Conservation (phyloP, 805 yeast species). For the Starmera amethionina region DNA sequence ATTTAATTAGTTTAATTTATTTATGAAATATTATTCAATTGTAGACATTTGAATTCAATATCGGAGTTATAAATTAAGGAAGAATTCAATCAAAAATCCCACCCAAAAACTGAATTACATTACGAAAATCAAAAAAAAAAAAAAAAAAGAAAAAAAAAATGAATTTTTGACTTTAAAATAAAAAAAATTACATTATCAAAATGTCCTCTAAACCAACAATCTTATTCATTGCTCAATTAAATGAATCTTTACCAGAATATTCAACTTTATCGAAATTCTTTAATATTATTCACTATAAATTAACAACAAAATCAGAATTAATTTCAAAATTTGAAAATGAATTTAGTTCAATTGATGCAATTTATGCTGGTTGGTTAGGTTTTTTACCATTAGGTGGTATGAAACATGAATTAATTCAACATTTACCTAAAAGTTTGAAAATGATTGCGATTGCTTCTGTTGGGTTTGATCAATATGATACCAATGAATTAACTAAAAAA, state of each 20-base stretch:
- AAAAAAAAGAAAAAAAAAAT: no score
- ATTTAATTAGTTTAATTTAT: no score
- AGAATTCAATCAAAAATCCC: no score
- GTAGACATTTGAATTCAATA: no score
- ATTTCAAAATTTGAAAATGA: constrained; percentile 25
- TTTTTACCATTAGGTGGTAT: constrained; percentile 43
- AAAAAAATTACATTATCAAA: no score
- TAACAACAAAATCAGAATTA: constrained; percentile 31
- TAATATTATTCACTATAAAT: constrained; percentile 26
- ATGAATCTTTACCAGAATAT: constrained; percentile 28
- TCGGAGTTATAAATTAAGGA: no score
- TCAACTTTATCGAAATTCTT: constrained; percentile 24
- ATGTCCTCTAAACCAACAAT: constrained; percentile 3
- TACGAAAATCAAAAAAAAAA: no score
- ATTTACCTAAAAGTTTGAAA: constrained; percentile 35
- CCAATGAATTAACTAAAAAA: constrained; percentile 25
- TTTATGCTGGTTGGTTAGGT: constrained; percentile 54
- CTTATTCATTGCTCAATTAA: constrained; percentile 35
- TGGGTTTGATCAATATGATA: constrained; percentile 45
- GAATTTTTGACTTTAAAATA: no score
- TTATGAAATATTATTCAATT: no score
- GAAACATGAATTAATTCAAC: constrained; percentile 29
- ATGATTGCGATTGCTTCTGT: constrained; percentile 46
- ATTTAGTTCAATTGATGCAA: constrained; percentile 32
- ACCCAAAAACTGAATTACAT: no score